These are phyloP conservation scores for Cerioporus squamosus DNA, from an alignment of 1,284 basidiomycete genomes.

Conservation along the genomic window DNA sequence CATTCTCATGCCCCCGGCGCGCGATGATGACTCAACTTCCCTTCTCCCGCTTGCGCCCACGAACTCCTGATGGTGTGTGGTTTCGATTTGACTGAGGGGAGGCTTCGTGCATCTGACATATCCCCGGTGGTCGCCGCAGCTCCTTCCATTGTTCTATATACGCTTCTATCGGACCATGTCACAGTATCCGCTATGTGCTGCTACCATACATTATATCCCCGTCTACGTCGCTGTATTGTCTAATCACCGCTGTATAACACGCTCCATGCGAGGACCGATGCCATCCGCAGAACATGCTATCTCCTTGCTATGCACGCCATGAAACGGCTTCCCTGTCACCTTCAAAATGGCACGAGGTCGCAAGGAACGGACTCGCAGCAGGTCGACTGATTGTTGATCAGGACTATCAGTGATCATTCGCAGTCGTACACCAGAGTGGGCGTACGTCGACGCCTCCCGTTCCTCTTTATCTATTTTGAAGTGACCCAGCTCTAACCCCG, in stretches of 20 bases:
- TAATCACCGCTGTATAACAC: constrained; percentile 25
- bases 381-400: constrained; percentile 19
- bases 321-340: not conserved
- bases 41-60: constrained; percentile 4
- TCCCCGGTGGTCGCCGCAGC: not conserved
- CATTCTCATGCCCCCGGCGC: constrained; percentile 10
- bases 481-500: not conserved
- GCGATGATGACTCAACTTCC: not conserved
- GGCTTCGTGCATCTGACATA: constrained; percentile 1
- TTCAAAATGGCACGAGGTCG: not conserved
- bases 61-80: constrained; percentile 3
- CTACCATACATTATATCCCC: constrained; percentile 15
- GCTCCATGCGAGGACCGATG: not conserved
- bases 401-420: constrained; percentile 18
- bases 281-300: constrained; percentile 8
- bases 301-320: constrained; percentile 4
- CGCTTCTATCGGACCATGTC: not conserved
- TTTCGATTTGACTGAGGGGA: not conserved
- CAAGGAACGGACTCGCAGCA: not conserved
- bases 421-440: not conserved
- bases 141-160: not conserved
- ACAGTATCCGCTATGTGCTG: not conserved
- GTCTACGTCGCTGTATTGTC: constrained; percentile 18
- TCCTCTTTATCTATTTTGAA: not conserved
- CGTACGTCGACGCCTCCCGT: constrained; percentile 12